Evolutionary conservation across 805 yeast genomes (phyloP).

Genomic region (Candida parachauliodes): DNA sequence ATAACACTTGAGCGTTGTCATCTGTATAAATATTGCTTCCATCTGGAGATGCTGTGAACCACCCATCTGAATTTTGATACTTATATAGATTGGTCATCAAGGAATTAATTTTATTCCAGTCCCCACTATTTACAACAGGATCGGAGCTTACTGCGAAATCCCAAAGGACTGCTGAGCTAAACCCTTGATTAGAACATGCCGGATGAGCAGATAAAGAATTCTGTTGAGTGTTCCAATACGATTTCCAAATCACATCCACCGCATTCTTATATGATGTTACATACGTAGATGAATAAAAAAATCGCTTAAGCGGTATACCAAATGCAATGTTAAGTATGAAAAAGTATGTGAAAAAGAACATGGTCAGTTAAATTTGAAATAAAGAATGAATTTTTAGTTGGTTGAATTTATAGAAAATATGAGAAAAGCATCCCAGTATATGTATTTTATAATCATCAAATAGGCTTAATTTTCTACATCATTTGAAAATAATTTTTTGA

Average conservation of each 20-base stretch:
- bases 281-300: background rate
- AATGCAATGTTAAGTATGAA: background rate
- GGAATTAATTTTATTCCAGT: slow-evolving; percentile 11
- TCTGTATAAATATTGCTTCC: slow-evolving; percentile 23
- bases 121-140: slow-evolving; percentile 14
- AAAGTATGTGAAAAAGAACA: background rate
- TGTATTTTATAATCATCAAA: too few species aligned
- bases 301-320: background rate
- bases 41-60: slow-evolving; percentile 20
- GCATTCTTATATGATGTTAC: background rate
- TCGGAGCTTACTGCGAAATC: slow-evolving; percentile 23
- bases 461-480: too few species aligned
- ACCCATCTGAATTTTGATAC: slow-evolving; percentile 20
- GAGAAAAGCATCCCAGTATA: too few species aligned
- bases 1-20: slow-evolving; percentile 25
- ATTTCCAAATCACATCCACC: slow-evolving; percentile 12
- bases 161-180: slow-evolving; percentile 21
- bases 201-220: slow-evolving; percentile 17
- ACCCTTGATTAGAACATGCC: slow-evolving; percentile 13
- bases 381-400: too few species aligned
- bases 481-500: background rate
- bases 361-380: background rate
- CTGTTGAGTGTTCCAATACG: slow-evolving; percentile 17
- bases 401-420: too few species aligned
- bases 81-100: slow-evolving; percentile 13